Evolutionary conservation across 2,329 filamentous ascomycete species (phyloP).

Genomic region (Ascomycota sp.): DNA sequence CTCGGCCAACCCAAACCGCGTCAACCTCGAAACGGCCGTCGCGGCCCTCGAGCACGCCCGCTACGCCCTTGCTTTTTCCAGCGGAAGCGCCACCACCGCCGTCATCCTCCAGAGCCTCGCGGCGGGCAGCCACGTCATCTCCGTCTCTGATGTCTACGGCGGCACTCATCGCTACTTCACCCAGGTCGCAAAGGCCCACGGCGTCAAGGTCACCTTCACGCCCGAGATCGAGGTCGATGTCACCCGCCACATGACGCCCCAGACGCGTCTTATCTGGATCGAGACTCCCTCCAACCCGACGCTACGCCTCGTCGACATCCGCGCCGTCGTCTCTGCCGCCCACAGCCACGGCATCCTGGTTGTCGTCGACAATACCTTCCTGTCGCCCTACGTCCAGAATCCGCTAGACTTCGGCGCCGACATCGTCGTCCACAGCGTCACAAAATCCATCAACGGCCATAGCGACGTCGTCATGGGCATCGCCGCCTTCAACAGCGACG

Average conservation of each 20-base stretch:
- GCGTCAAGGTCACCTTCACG: constrained; percentile 84
- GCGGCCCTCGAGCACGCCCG: constrained; percentile 82
- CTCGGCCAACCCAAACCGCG: constrained; percentile 81
- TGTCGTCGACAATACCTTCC: constrained; percentile 98
- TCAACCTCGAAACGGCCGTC: constrained; percentile 81
- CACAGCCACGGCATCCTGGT: constrained; percentile 78
- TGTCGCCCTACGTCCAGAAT: constrained; percentile 91
- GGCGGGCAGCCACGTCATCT: constrained; percentile 78
- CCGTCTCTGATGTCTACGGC: constrained; percentile 91
- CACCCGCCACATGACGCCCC: constrained; percentile 56
- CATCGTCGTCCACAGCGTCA: constrained; percentile 89
- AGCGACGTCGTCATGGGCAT: constrained; percentile 94
- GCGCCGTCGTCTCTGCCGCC: constrained; percentile 58
- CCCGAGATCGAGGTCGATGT: constrained; percentile 81
- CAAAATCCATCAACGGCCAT: constrained; percentile 98
- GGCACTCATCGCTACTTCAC: constrained; percentile 98
- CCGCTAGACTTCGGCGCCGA: constrained; percentile 87
- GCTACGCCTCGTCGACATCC: constrained; percentile 76
- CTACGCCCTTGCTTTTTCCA: constrained; percentile 83
- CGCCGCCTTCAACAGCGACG: constrained; percentile 76
- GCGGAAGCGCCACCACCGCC: constrained; percentile 81
- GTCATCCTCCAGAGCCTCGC: constrained; percentile 83
- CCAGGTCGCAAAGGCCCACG: constrained; percentile 83
- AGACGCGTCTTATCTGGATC: constrained; percentile 94
- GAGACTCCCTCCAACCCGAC: constrained; percentile 86